Evolutionary conservation across 805 yeast genomes (phyloP).

Genomic region (Candida ascalaphidarum): DNA sequence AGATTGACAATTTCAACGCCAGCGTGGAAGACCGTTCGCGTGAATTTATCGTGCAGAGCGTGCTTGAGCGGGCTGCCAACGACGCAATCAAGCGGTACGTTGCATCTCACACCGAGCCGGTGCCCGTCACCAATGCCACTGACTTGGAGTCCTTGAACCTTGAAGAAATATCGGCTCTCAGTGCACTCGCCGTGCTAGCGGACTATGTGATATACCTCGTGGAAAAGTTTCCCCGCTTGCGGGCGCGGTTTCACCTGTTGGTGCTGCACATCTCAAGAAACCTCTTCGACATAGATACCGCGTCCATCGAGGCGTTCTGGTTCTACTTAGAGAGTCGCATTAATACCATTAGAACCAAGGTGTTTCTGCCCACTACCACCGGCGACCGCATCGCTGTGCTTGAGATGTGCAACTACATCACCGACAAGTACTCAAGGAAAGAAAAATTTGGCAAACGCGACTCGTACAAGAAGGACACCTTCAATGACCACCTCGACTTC

Average conservation of each 20-base stretch:
- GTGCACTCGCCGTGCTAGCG: constrained; percentile 7
- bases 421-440: constrained; percentile 19
- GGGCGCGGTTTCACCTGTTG: constrained; percentile 16
- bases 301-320: constrained; percentile 23
- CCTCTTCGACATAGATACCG: constrained; percentile 13
- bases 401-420: constrained; percentile 29
- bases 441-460: constrained; percentile 13
- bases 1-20: constrained; percentile 13
- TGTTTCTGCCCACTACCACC: constrained; percentile 19
- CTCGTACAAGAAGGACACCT: constrained; percentile 27
- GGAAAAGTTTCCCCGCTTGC: constrained; percentile 7
- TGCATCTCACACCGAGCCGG: too few relatives aligned
- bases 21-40: constrained; percentile 11
- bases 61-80: constrained; percentile 12
- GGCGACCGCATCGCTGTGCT: constrained; percentile 30
- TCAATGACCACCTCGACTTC: constrained; percentile 28
- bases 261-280: constrained; percentile 15
- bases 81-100: constrained; percentile 1
- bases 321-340: constrained; percentile 25
- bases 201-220: constrained; percentile 18
- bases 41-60: constrained; percentile 12
- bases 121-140: too few relatives aligned
- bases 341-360: constrained; percentile 9
- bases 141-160: too few relatives aligned
- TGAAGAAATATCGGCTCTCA: too few relatives aligned